These are phyloP conservation scores for Fraxinus floribunda DNA, from an alignment of 305 asterid species.

Conservation along the genomic window DNA sequence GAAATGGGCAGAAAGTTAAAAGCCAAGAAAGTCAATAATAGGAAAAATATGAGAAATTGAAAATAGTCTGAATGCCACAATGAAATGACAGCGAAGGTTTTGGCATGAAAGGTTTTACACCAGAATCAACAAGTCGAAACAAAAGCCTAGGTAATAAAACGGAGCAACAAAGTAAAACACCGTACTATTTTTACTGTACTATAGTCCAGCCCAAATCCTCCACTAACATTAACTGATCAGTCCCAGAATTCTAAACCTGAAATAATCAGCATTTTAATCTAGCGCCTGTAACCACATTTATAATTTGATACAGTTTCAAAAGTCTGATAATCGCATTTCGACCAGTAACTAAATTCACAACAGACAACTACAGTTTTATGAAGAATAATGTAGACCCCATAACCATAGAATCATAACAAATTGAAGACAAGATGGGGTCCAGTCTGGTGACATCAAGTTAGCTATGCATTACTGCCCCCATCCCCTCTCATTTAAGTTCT, in stretches of 20 bases:
- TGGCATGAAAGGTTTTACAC: background rate
- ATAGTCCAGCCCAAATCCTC: background rate
- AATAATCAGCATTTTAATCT: background rate
- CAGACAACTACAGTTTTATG: background rate
- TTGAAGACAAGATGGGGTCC: background rate
- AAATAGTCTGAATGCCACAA: background rate
- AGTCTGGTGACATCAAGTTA: background rate
- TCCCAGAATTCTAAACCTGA: background rate
- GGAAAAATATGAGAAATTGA: background rate
- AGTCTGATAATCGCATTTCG: background rate
- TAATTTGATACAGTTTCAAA: background rate
- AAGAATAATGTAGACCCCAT: background rate
- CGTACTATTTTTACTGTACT: too few relatives aligned
- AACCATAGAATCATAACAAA: background rate
- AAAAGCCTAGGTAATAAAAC: background rate
- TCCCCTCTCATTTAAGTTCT: background rate
- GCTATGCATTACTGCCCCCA: background rate
- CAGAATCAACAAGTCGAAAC: background rate
- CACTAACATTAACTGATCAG: background rate
- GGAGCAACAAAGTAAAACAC: background rate
- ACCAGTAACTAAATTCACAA: background rate
- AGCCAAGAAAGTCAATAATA: background rate
- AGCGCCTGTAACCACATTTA: background rate
- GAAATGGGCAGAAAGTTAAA: background rate
- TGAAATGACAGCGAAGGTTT: background rate